These are phyloP conservation scores for Iris pallida DNA, from an alignment of 116 monocot genomes.

Conservation along the genomic window DNA sequence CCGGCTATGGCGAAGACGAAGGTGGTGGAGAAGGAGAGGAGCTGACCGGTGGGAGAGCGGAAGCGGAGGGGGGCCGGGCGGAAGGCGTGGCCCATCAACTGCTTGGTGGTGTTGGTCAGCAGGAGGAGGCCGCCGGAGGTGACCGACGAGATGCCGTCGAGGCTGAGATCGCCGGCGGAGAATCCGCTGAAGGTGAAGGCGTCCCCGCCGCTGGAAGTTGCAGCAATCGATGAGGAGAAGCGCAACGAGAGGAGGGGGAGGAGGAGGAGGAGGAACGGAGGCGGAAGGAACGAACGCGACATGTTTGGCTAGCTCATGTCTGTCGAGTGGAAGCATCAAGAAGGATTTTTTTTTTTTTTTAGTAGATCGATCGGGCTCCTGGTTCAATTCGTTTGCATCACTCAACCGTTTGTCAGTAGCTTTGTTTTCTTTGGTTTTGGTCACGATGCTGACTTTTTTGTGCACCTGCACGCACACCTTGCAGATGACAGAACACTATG, in stretches of 20 bases:
- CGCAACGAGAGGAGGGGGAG: neutral
- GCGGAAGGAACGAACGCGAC: neutral
- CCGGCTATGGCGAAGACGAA: conserved; percentile 8
- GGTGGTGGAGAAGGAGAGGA: conserved; percentile 7
- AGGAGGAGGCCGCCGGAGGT: conserved; percentile 4
- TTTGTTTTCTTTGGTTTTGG: too few species aligned
- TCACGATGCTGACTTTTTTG: too few species aligned
- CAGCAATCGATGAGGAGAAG: neutral
- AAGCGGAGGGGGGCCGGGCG: neutral
- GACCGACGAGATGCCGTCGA: neutral
- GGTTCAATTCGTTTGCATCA: too few species aligned
- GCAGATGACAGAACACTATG: too few species aligned
- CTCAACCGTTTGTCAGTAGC: too few species aligned
- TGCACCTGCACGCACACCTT: too few species aligned
- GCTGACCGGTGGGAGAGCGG: neutral
- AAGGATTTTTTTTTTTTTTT: too few species aligned
- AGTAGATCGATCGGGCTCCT: too few species aligned
- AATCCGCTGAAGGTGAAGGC: conserved; percentile 15
- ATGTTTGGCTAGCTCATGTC: neutral
- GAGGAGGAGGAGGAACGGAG: conserved; percentile 1
- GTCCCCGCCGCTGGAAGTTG: neutral
- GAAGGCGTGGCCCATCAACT: conserved; percentile 8
- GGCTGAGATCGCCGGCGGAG: neutral
- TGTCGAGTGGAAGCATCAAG: too few species aligned
- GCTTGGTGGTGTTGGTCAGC: neutral